Evolutionary conservation across 2,329 filamentous ascomycete genomes (phyloP).

Genomic region (Sarocladium kiliense): DNA sequence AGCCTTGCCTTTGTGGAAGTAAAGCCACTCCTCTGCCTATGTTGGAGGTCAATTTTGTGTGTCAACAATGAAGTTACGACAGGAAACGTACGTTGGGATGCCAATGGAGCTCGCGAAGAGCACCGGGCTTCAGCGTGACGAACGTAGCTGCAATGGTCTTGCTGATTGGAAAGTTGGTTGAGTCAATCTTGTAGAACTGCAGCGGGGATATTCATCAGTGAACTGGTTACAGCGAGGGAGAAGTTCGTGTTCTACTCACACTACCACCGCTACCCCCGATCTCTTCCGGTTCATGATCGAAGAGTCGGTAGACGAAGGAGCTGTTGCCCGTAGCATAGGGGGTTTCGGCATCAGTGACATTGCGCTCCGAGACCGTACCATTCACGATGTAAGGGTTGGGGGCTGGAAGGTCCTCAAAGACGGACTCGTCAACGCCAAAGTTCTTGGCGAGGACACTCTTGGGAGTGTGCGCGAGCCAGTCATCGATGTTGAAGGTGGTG

Average conservation of each 20-base stretch:
- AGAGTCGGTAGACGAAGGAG: slow-evolving; percentile 58
- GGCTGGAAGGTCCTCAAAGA: slow-evolving; percentile 54
- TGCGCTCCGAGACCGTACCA: slow-evolving; percentile 42
- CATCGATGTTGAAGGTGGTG: slow-evolving; percentile 67
- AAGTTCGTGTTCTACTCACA: no score
- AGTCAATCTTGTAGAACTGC: slow-evolving; percentile 59
- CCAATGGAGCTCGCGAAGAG: slow-evolving; percentile 63
- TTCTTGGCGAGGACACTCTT: slow-evolving; percentile 60
- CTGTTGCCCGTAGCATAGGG: slow-evolving; percentile 48
- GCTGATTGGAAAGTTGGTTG: slow-evolving; percentile 60
- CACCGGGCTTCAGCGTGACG: slow-evolving; percentile 58
- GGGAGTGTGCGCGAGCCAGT: slow-evolving; percentile 65
- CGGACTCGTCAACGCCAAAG: slow-evolving; percentile 55
- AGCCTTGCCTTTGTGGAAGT: slow-evolving; percentile 59
- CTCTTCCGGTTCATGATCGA: slow-evolving; percentile 48
- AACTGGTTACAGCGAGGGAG: no score
- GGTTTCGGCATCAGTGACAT: slow-evolving; percentile 30
- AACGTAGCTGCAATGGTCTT: slow-evolving; percentile 62
- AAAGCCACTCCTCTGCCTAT: slow-evolving; percentile 65
- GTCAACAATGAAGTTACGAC: neutral
- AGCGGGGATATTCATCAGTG: no score
- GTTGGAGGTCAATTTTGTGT: neutral
- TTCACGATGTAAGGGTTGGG: slow-evolving; percentile 59
- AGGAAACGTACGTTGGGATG: slow-evolving; percentile 54
- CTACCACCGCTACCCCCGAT: slow-evolving; percentile 57